Conservation (phyloP, 2,329 filamentous ascomycete genomes). For the Monosporascus cannonballus region DNA sequence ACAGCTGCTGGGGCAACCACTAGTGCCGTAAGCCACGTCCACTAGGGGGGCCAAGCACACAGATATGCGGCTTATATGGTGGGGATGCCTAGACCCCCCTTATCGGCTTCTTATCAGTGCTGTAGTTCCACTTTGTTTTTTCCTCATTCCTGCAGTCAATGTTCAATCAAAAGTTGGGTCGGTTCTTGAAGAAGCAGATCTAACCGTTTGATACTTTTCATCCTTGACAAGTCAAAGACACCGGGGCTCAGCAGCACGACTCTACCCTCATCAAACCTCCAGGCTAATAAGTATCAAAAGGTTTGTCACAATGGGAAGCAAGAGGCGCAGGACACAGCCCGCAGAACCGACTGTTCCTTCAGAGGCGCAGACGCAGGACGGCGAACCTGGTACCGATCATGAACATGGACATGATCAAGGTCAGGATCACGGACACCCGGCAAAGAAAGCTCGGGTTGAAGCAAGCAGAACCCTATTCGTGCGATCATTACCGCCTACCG, state of each 20-base stretch:
- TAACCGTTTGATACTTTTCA: no score
- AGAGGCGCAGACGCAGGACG: slow-evolving; percentile 1
- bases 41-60: neutral
- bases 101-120: slow-evolving; percentile 2
- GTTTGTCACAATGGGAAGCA: slow-evolving; percentile 3
- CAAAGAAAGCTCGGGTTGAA: slow-evolving; percentile 54
- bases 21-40: neutral
- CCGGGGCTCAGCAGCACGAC: neutral
- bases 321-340: slow-evolving; percentile 13
- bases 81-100: no score
- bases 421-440: slow-evolving; percentile 25
- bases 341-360: slow-evolving; percentile 7
- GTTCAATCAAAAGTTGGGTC: neutral
- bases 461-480: slow-evolving; percentile 77
- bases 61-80: neutral
- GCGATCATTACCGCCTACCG: slow-evolving; percentile 70
- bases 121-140: slow-evolving; percentile 15
- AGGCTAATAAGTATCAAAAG: neutral
- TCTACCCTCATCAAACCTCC: neutral
- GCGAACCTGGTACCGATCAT: slow-evolving; percentile 7
- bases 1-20: neutral
- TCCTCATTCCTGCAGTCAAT: neutral
- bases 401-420: slow-evolving; percentile 18
- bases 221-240: no score
- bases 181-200: neutral